Evolutionary conservation across 768 basidiomycete genomes (phyloP).

Genomic region (Kwoniella shandongensis): DNA sequence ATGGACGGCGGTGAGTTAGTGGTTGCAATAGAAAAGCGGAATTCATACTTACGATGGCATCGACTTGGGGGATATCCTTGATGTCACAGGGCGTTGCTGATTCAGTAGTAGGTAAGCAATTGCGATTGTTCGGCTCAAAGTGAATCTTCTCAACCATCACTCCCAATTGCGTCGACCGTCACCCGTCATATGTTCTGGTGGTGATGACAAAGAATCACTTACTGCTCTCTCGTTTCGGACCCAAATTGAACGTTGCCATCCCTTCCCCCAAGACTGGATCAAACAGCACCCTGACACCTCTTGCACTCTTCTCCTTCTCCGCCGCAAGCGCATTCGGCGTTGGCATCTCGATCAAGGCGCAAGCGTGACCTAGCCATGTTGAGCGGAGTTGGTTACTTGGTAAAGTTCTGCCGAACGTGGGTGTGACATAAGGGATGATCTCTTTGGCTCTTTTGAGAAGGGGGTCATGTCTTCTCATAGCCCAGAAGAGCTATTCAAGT

Average conservation of each 20-base stretch:
- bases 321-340: background rate
- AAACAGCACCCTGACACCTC: constrained; percentile 52
- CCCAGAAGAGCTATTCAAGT: background rate
- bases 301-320: constrained; percentile 3
- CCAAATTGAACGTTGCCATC: constrained; percentile 41
- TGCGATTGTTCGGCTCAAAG: too few species aligned
- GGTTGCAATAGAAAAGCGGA: background rate
- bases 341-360: constrained; percentile 51
- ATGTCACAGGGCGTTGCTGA: constrained; percentile 58
- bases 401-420: constrained; percentile 23
- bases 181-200: too few species aligned
- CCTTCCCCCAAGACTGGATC: constrained; percentile 53
- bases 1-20: background rate
- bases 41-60: constrained; percentile 57
- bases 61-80: constrained; percentile 63
- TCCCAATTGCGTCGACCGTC: too few species aligned
- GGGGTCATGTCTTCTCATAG: constrained; percentile 8
- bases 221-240: constrained; percentile 31
- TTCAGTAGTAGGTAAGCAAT: too few species aligned
- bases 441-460: constrained; percentile 13
- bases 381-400: constrained; percentile 27
- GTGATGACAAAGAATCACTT: constrained; percentile 9
- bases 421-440: constrained; percentile 30
- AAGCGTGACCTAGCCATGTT: constrained; percentile 53
- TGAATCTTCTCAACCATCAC: too few species aligned